Percentiles rank a stretch among this genome's conserved stretches.
These are phyloP conservation scores for Protostelium mycophagum DNA, from an alignment of 78 protist species.

Conservation along the genomic window DNA sequence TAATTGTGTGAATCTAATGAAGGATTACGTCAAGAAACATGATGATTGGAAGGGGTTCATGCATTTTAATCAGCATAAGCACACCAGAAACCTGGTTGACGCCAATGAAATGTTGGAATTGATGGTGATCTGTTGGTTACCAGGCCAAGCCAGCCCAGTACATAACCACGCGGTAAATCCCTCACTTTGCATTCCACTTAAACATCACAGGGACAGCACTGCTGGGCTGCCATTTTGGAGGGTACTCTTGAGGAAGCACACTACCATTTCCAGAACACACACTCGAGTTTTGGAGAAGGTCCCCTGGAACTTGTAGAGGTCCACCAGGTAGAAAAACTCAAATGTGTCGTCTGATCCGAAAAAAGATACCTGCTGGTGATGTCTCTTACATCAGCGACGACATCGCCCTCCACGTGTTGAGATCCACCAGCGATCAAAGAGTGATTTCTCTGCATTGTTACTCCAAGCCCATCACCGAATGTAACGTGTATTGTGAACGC, in stretches of 20 bases:
- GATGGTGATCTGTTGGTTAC: constrained; percentile 55
- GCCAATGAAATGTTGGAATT: constrained; percentile 22
- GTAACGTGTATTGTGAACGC: constrained; percentile 44
- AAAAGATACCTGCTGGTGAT: constrained; percentile 30
- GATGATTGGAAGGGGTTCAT: constrained; percentile 49
- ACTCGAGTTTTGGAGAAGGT: constrained; percentile 18
- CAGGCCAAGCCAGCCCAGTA: constrained; percentile 47
- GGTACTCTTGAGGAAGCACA: constrained; percentile 46
- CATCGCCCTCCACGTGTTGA: constrained; percentile 45
- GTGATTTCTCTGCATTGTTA: constrained; percentile 47
- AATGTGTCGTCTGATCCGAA: no score
- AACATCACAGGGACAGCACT: constrained; percentile 32
- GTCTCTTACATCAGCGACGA: constrained; percentile 58
- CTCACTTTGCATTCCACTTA: neutral
- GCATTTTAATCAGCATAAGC: constrained; percentile 26
- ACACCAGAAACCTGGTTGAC: constrained; percentile 36
- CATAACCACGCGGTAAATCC: constrained; percentile 46
- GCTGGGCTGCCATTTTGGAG: constrained; percentile 49
- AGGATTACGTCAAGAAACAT: constrained; percentile 13
- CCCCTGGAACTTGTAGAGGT: constrained; percentile 7
- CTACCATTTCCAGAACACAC: constrained; percentile 22
- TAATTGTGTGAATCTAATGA: constrained; percentile 3
- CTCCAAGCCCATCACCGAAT: constrained; percentile 47
- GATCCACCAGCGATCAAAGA: constrained; percentile 11
- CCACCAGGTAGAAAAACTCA: constrained; percentile 22